Conservation (phyloP, 208 protist genomes). For the Phytomonas sp. region DNA sequence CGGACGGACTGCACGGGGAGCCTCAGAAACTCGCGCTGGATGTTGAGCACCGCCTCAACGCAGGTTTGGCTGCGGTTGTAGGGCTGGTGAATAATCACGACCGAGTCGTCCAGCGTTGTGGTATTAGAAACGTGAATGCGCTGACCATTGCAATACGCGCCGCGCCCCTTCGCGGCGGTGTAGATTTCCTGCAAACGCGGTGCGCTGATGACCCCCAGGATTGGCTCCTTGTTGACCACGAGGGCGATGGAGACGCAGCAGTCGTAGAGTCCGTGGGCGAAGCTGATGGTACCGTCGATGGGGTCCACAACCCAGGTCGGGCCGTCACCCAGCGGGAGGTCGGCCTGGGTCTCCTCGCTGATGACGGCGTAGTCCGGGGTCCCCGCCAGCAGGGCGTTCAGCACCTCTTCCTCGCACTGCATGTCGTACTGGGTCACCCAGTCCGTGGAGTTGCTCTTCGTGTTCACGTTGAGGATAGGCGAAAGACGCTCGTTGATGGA, state of each 20-base stretch:
- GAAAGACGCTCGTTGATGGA: constrained; percentile 44
- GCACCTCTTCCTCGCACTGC: constrained; percentile 68
- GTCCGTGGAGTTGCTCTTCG: constrained; percentile 43
- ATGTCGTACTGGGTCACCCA: constrained; percentile 71
- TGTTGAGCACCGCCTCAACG: constrained; percentile 42
- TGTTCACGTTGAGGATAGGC: constrained; percentile 20
- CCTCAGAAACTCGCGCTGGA: constrained; percentile 49
- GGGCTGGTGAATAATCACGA: constrained; percentile 60
- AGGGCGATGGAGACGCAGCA: constrained; percentile 83
- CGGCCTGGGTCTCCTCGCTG: constrained; percentile 50
- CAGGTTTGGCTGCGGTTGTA: constrained; percentile 41
- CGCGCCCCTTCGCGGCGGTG: constrained; percentile 61
- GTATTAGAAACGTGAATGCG: constrained; percentile 65
- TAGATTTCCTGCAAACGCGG: constrained; percentile 78
- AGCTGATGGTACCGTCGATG: constrained; percentile 74
- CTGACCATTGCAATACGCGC: constrained; percentile 81
- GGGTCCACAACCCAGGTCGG: constrained; percentile 84
- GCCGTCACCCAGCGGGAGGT: constrained; percentile 23
- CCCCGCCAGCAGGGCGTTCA: constrained; percentile 40
- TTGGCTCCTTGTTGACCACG: constrained; percentile 49
- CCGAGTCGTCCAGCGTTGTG: constrained; percentile 29
- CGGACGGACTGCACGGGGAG: constrained; percentile 68
- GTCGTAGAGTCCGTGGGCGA: constrained; percentile 78
- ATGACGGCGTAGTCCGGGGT: constrained; percentile 59
- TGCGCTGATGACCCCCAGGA: constrained; percentile 72